These are phyloP conservation scores for Neurospora sp. DNA, from an alignment of 495 filamentous ascomycete species.

Conservation along the genomic window DNA sequence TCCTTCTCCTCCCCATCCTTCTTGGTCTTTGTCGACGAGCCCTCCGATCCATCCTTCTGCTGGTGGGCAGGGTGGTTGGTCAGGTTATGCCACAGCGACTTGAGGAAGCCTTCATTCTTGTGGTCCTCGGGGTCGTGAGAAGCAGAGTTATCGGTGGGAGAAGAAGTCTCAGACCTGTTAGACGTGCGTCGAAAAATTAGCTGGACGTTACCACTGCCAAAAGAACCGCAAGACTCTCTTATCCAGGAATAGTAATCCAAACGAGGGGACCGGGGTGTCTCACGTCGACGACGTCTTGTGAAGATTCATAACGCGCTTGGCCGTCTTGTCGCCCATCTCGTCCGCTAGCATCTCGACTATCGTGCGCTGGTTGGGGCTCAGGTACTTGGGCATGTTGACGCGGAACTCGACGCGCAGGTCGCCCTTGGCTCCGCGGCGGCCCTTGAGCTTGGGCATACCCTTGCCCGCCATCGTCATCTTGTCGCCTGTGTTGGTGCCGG, in stretches of 20 bases:
- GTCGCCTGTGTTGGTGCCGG: constrained; percentile 88
- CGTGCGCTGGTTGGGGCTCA: constrained; percentile 79
- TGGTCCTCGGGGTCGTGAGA: constrained; percentile 30
- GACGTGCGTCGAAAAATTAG: neutral
- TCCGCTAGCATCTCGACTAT: constrained; percentile 93
- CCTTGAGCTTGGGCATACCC: constrained; percentile 78
- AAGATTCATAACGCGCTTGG: constrained; percentile 77
- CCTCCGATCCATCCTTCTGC: constrained; percentile 12
- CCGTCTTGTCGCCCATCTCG: constrained; percentile 82
- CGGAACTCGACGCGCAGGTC: constrained; percentile 92
- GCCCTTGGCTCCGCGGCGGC: constrained; percentile 47
- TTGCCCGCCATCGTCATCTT: constrained; percentile 74
- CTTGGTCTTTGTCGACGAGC: constrained; percentile 20
- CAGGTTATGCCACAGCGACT: constrained; percentile 79
- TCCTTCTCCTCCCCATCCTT: constrained; percentile 26
- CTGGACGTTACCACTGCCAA: neutral
- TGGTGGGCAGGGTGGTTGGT: constrained; percentile 60
- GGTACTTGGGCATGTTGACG: constrained; percentile 86
- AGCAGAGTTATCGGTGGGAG: neutral
- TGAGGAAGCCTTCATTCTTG: constrained; percentile 77
- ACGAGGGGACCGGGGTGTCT: constrained; percentile 7
- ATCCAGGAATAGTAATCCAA: neutral
- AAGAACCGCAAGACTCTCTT: neutral
- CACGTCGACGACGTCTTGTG: constrained; percentile 16
- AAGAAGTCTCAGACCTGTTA: constrained; percentile 2